Evolutionary conservation across 2,329 filamentous ascomycete genomes (phyloP), one percentile per base, ranked within the genome.

Genomic region (Aspergillus terreus): DNA sequence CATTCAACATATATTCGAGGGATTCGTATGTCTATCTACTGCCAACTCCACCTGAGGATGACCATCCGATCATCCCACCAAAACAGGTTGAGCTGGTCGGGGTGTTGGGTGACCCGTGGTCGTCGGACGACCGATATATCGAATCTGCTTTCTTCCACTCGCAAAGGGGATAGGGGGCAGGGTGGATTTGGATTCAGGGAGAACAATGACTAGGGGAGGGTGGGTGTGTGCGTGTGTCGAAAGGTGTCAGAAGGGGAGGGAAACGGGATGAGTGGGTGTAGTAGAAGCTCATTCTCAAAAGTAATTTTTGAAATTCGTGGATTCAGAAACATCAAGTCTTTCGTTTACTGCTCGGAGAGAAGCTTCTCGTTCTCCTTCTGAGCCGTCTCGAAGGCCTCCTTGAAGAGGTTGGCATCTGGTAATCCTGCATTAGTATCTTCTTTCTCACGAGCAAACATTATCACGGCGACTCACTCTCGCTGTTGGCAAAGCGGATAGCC

Each of bases 401-500:
- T 97, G 85, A 99, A 97, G 55, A 85, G 79, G 75, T 96, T 95
- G 80, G 94, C 94, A 69, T 97, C 91, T 96, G 54, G 12, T 38
- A 4, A 38, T 12, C 15, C 11, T 23, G 19, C 40, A 14, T 42
- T 42, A 42, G 40, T 21, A 42, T n/a, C 14, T 38, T 38, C 14
- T 38, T 38, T 11, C 12, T 23, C 19, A 23, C 17, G 23, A 10
- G 6, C 17, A 15, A 15, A n/a, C n/a, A n/a, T n/a, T n/a, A n/a
- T 12, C 27, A 10, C 10, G 25, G 19, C 10, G 50, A 82, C 87
- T 72, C 82, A 96, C 91, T 97, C 72, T 99, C 94, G 63, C 89
- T 87, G 82, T 97, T 99, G 78, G 88, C 92, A 68, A 99, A 96
- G 63, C 94, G 91, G 66, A 99, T 97, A 60, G 94, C 94, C 67